Base-by-base conservation (phyloP, 805 yeast species). In the Starmerella powellii region DNA sequence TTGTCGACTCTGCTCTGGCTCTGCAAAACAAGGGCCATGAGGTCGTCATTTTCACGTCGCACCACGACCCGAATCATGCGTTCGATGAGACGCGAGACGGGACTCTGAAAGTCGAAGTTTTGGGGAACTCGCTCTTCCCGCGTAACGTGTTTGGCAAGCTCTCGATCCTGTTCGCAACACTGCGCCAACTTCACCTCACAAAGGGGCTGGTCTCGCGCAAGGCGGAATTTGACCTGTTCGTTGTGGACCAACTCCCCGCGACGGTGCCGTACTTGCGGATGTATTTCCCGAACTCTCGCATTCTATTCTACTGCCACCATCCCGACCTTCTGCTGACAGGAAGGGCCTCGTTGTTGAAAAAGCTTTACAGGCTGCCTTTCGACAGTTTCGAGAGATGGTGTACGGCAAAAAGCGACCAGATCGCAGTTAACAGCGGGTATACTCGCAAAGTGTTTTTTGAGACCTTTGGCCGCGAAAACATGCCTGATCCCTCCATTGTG, bases 1-100 rank as follows among this genome's bases (percentile, higher is more conserved):
- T 91, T 2, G 95, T 91, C 1, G 99, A 91, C 62, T 86, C 94
- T 2, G 98, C 97, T 0, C 66, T 85, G 3, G 94, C 95, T 0
- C 63, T 91, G 21, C 85, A 88, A 56, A 68, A 74, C 2, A 61
- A 67, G 24, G 76, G 78, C 5, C 77, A 81, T 56, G 67, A 66
- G 1, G 76, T 91, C 10, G 67, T 70, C 2, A 70, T 87, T 4
- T 85, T 70, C 62, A 88, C 98, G 0, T 86, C 95, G 0, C 95
- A 91, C 57, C 87, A 95, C 61, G 95, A 91, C 59, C 69, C 60
- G 43, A 58, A 64, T 1, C 98, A 91, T 59, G 82, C 95, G 55
- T 91, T 91, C 59, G 97, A 88, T 51, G 99, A 91, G 60, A 78
- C 86, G 4, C 65, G 74, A 24, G 65, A 67, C 40, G 81, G 64